Evolutionary conservation across 208 protist genomes (phyloP).

Genomic region (Wallacemonas sp.): DNA sequence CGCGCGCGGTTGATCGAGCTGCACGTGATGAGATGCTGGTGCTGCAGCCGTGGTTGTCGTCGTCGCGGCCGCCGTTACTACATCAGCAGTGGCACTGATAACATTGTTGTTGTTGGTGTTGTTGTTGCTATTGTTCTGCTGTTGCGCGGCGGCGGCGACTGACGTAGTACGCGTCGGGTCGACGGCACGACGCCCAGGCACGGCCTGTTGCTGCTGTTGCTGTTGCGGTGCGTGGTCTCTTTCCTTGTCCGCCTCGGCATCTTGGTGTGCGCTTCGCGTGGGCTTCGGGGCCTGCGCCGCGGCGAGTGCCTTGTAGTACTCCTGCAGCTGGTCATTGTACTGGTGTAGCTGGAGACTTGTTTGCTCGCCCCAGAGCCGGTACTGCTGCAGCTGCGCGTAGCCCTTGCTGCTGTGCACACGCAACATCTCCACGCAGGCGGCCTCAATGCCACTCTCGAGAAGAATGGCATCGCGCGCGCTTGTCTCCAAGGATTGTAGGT

Average conservation of each 20-base stretch:
- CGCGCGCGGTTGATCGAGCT: too few relatives aligned
- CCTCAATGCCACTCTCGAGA: constrained; percentile 5
- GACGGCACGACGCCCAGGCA: not conserved
- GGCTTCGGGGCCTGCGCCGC: not conserved
- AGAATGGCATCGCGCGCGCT: not conserved
- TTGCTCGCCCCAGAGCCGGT: constrained; percentile 3
- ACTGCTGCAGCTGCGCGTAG: constrained; percentile 19
- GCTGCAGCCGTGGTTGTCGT: too few relatives aligned
- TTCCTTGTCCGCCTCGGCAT: too few relatives aligned
- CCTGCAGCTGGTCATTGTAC: constrained; percentile 3
- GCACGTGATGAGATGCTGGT: too few relatives aligned
- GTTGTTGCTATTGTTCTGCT: constrained; percentile 1
- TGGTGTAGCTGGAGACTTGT: constrained; percentile 24
- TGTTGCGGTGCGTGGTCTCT: not conserved
- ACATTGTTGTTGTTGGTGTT: not conserved
- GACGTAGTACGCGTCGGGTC: not conserved
- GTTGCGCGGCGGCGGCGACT: not conserved
- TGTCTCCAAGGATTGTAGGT: not conserved
- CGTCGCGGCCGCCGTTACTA: not conserved
- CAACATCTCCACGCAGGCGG: constrained; percentile 21
- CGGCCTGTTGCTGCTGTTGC: not conserved
- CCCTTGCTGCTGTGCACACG: constrained; percentile 22
- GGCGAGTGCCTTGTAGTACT: constrained; percentile 13
- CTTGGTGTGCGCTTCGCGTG: too few relatives aligned
- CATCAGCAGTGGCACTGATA: too few relatives aligned